Percentiles rank a stretch among this genome's conserved stretches.
These are phyloP conservation scores for Herpotrichia juniperi DNA, from an alignment of 2,329 filamentous ascomycete species.

Conservation along the genomic window DNA sequence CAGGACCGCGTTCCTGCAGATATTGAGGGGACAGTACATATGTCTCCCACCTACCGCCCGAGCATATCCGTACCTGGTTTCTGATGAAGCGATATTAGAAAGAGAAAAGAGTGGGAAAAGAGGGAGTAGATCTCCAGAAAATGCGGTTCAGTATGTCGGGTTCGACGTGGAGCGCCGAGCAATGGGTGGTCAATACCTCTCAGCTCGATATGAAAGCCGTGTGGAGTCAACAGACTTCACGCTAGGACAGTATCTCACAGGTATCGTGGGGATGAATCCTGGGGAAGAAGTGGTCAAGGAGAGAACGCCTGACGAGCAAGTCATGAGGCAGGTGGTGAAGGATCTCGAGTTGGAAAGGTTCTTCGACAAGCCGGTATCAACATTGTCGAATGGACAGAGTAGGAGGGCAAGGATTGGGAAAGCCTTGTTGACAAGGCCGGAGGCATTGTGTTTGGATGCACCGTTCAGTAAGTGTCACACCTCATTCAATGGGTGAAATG, in stretches of 20 bases:
- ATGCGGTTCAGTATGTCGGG: constrained; percentile 86
- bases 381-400: constrained; percentile 92
- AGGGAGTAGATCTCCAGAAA: constrained; percentile 64
- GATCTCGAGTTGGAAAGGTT: constrained; percentile 74
- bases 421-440: constrained; percentile 77
- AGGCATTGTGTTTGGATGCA: constrained; percentile 81
- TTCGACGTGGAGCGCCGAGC: constrained; percentile 76
- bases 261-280: constrained; percentile 83
- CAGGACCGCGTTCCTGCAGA: constrained; percentile 81
- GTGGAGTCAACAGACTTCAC: constrained; percentile 89
- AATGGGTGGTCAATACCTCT: constrained; percentile 74
- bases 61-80: constrained; percentile 78
- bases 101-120: constrained; percentile 55
- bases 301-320: constrained; percentile 53
- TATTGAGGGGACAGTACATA: constrained; percentile 76
- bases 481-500: no score
- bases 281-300: constrained; percentile 56
- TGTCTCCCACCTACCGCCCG: constrained; percentile 77
- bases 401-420: constrained; percentile 86
- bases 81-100: constrained; percentile 65
- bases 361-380: constrained; percentile 81
- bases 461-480: constrained; percentile 77
- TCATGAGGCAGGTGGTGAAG: constrained; percentile 66
- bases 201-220: constrained; percentile 86
- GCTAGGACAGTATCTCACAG: constrained; percentile 78